phyloP scores from a whole-genome alignment of 768 basidiomycete genomes.

The Leucogyrophana mollusca region DNA sequence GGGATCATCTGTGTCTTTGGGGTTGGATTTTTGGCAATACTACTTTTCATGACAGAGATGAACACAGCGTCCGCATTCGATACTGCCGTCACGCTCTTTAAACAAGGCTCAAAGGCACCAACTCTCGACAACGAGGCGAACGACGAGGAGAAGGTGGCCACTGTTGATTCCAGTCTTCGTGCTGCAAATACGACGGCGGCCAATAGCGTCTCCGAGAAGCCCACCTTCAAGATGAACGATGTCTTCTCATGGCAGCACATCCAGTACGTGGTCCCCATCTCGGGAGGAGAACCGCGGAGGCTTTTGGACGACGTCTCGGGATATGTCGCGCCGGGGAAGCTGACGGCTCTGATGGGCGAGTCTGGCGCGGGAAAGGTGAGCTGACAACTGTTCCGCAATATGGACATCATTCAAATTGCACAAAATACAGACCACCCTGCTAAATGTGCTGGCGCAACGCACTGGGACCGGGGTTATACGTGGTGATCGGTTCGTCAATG shows the following conservation, averaged over 20 bases:
- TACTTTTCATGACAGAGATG: conserved; percentile 36
- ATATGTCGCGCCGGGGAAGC: conserved; percentile 76
- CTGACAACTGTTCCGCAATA: neutral
- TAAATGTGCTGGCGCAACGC: conserved; percentile 56
- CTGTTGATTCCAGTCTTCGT: neutral
- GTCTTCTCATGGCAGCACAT: conserved; percentile 48
- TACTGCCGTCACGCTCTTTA: conserved; percentile 28
- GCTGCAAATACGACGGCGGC: neutral
- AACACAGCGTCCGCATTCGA: conserved; percentile 27
- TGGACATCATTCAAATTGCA: too few relatives aligned
- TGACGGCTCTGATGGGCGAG: conserved; percentile 78
- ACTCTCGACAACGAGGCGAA: neutral
- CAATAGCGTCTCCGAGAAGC: neutral
- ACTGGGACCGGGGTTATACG: conserved; percentile 44
- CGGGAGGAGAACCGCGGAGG: conserved; percentile 17
- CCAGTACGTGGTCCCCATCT: conserved; percentile 36
- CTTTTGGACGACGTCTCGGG: conserved; percentile 76
- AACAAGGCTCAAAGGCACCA: conserved; percentile 4
- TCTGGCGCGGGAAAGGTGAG: conserved; percentile 47
- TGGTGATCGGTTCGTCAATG: conserved; percentile 57
- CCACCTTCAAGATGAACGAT: conserved; percentile 20
- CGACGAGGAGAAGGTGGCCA: conserved; percentile 17
- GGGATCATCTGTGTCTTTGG: conserved; percentile 48
- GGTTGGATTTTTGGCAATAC: conserved; percentile 33
- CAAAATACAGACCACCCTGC: conserved; percentile 49